Evolutionary conservation across 352 stramenopile species (phyloP), one percentile per base, ranked within the genome.

Genomic region (Pythium insidiosum): DNA sequence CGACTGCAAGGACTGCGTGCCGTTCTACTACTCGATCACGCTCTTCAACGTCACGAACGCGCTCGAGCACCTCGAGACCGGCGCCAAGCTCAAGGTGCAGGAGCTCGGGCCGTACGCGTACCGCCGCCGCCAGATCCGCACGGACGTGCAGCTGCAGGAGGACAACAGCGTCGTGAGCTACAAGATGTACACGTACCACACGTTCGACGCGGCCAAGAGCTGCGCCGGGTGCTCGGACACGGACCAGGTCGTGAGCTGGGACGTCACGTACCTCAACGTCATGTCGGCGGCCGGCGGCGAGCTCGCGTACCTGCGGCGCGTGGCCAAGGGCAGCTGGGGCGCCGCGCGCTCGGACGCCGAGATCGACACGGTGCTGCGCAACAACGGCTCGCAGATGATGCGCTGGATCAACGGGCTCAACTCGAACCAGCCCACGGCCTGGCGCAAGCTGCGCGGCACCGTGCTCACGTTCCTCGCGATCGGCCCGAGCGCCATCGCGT

Each of bases 31-130:
- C 28, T 68, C 53, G 20, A 30, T 86, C 6, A 68, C 63, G 50
- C 71, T 86, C 67, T 67, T 87, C 49, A 89, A 89, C 61, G 74
- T 73, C 38, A 87, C 72, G 47, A 89, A 87, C 61, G 69, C 73
- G 20, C 67, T 84, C 47, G 69, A 59, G 3, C 73, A 75, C 37
- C 49, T 89, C 3, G 50, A 57, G 28, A 64, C 53, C 24, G 65
- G 61, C 30, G 50, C 49, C 38, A 87, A 81, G 50, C 61, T 89
- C 23, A 40, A 76, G 54, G 56, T 89, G 15, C 52, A 64, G 31
- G 73, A 89, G 44, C 64, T 87, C 31, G 77, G 77, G 0, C 73
- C 73, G 28, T 89, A 89, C 58, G 58, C 70, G 22, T 89, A 87
- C 56, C 72, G 77, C 21, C 64, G 71, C 10, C 73, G 62, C 35